A percentile compares a stretch with the other conserved stretches of the same genome.
Conservation (phyloP, 2,329 filamentous ascomycete species). For the Xylaria sp. region DNA sequence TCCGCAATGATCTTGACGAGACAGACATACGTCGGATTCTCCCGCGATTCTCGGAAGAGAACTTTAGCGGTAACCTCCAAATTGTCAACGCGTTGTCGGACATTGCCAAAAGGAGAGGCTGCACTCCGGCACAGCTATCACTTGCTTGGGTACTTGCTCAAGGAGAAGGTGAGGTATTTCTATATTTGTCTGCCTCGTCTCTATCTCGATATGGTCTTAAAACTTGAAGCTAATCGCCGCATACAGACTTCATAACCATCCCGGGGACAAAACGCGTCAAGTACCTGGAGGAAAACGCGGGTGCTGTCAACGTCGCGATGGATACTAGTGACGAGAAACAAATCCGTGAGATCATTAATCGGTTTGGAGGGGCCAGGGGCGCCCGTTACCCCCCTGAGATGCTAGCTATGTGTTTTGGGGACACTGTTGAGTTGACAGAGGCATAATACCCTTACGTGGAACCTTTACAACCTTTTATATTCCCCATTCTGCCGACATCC, state of each 20-base stretch:
- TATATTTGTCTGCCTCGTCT: no score
- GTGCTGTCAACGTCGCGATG: neutral
- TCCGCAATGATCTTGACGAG: neutral
- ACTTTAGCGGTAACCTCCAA: neutral
- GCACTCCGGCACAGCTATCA: conserved; percentile 53
- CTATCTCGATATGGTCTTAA: no score
- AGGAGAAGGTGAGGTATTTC: conserved; percentile 48
- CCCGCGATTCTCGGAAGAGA: neutral
- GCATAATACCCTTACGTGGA: no score
- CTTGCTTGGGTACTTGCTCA: conserved; percentile 61
- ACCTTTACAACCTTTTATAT: no score
- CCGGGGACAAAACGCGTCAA: conserved; percentile 46
- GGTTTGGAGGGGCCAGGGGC: no score
- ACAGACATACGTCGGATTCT: neutral
- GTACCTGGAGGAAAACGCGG: conserved; percentile 13
- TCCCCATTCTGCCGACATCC: no score
- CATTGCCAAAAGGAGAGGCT: neutral
- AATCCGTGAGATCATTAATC: neutral
- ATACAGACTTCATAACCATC: no score
- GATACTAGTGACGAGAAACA: neutral
- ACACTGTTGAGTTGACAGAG: no score
- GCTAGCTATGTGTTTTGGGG: no score
- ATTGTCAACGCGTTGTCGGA: neutral
- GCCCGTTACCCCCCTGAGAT: no score
- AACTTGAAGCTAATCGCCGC: no score